Evolutionary conservation across 2,329 filamentous ascomycete species (phyloP), one percentile per base, ranked within the genome.

Genomic region (Lachnellula occidentalis): DNA sequence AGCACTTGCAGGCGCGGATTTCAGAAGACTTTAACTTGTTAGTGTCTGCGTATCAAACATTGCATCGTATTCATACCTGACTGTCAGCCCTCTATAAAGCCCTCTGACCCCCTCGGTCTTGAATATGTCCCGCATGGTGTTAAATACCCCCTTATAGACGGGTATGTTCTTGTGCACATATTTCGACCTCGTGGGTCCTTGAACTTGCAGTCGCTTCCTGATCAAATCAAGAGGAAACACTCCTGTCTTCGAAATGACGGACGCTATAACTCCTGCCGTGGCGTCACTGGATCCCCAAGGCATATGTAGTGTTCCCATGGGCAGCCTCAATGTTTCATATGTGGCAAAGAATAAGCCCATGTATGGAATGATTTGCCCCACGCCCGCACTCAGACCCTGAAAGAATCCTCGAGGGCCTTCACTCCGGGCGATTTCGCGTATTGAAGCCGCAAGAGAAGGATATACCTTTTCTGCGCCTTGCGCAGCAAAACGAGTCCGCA

Each of bases 291-390:
- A 86, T 19, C 91, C 89, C 69, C 87, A 86, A 0, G 85, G 86
- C 61, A 88, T 69, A 9, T 79, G 70, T 17, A 84, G 64, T 5
- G 67, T 66, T 6, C 76, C 75, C 45, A 92, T 70, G 0, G 79
- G 80, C 6, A 82, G 69, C 5, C 88, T 78, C 49, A 95, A 74
- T 9, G 79, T 77, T 71, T 99, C 94, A 73, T 97, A 99, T 41
- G 84, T 81, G 34, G 88, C 82, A 72, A 99, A 99, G 75, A 99
- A 97, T 2, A 96, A 78, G 14, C 94, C 94, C 94, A 99, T 99
- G 70, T 92, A 95, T 2, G 94, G 94, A 9, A 96, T 83, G 48
- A 97, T 94, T 74, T 96, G 92, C 24, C 79, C 86, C 21, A 97
- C 76, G 0, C 87, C 90, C 1, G 92, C 92, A 1, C 81, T 81